Base-by-base conservation (phyloP, 176 grass and related monocot genomes). In the Tuctoria greenei region DNA sequence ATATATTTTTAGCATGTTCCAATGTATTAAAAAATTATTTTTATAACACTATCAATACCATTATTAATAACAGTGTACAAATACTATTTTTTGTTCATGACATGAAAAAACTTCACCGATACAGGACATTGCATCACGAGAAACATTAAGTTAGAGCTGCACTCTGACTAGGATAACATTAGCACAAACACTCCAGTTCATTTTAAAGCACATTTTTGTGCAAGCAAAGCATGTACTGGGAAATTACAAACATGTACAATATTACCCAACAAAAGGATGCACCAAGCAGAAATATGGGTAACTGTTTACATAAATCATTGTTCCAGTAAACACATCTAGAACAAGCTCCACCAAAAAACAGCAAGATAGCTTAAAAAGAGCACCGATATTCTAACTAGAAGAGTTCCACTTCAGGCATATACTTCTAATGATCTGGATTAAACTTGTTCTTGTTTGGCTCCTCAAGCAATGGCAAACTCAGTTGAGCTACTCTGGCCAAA, bases 361-460 rank as follows among this genome's bases (percentile, higher is more conserved):
- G 21, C 2, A 49, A 67, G 20, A 74, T 27, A 70, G 18, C 10
- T 28, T 43, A 43, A 62, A 67, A 15, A 13, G 0, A 25, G 2
- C 27, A 7, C 4, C 2, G 26, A 55, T 20, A 35, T 56, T 69
- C 75, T 79, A 79, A 39, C 37, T 43, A 79, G 76, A 99, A 99
- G 69, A 95, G 87, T 46, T 86, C 87, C 44, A 95, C 92, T 82
- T 99, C 89, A 4, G 92, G 87, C 84, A 89, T 83, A n/a, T n/a
- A 65, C 72, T 90, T 87, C 71, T 67, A 40, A 99, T 83, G 37
- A 82, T 87, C 73, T 95, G 79, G 21, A 90, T n/a, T 86, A 62
- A 92, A 87, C 59, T 90, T 95, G 83, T 99, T 99, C 63, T 83
- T 86, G 43, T 79, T 82, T 54, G 92, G 96, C 52, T 99, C 96